Base-by-base conservation (phyloP, 2,329 filamentous ascomycete genomes). In the Ophiostoma angusticollis region DNA sequence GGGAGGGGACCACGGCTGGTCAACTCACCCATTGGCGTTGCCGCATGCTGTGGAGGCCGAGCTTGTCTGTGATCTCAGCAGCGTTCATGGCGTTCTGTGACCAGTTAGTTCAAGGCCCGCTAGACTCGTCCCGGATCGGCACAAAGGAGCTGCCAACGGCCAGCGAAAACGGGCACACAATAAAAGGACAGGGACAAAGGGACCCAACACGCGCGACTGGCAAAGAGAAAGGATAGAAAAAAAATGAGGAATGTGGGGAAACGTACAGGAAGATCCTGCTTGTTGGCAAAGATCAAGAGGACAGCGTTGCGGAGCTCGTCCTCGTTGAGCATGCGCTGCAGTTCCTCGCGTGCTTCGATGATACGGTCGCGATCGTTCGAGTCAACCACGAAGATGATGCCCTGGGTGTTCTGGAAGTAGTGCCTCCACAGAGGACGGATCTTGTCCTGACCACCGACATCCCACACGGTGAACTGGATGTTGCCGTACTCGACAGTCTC, bases 401-500 rank as follows among this genome's bases (percentile, higher is more conserved):
- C 91, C 69, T 98, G 91, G 53, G 91, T 98, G 69, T 93, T 93
- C 69, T 93, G 87, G 80, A 96, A 98, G 74, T 98, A 98, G 68
- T 96, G 91, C 72, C 91, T 86, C 91, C 91, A 98, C 59, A 98
- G 74, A 60, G 91, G 91, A 64, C 91, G 80, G 63, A 98, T 98
- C 84, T 96, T 96, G 79, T 98, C 91, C 74, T 98, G 91, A 65
- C 91, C 91, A 74, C 91, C 91, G 59, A 98, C 91, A 72, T 96
- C 91, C 91, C 91, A 98, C 62, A 98, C 91, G 64, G 89, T 96
- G 76, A 98, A 98, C 64, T 94, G 86, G 58, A 94, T 95, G 78
- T 98, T 98, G 78, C 95, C 95, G 76, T 96, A 96, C 64, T 93
- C 87, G 64, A 98, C 91, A 41, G 91, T 96, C 77, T 98, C 91